Evolutionary conservation across 352 stramenopile genomes (phyloP).

Genomic region (Phytophthora vignae): DNA sequence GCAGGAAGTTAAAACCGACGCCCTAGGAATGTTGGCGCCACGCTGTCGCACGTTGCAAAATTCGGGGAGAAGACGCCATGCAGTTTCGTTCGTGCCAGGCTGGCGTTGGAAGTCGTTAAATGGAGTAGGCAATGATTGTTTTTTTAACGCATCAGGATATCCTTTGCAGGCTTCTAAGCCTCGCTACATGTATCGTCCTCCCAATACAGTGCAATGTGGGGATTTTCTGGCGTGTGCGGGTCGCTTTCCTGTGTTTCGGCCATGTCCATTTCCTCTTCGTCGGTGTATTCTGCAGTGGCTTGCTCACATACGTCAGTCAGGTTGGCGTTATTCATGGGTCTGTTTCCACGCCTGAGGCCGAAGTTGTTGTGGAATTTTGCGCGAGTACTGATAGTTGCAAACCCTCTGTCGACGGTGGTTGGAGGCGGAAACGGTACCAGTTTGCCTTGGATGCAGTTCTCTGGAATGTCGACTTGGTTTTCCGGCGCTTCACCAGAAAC

Average conservation of each 20-base stretch:
- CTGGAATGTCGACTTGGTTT: slow-evolving; percentile 25
- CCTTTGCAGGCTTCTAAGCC: not conserved
- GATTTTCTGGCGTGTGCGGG: slow-evolving; percentile 16
- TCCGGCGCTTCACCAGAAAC: slow-evolving; percentile 7
- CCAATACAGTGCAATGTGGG: not conserved
- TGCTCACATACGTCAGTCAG: slow-evolving; percentile 7
- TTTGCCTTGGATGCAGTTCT: slow-evolving; percentile 45
- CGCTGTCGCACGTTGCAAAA: slow-evolving; percentile 24
- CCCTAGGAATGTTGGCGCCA: slow-evolving; percentile 5
- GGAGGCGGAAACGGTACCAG: slow-evolving; percentile 45
- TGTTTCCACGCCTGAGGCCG: not conserved
- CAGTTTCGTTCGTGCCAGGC: slow-evolving; percentile 25
- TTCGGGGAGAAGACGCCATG: slow-evolving; percentile 9
- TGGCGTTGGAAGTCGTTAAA: not conserved
- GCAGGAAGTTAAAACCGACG: slow-evolving; percentile 17
- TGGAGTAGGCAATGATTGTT: not conserved
- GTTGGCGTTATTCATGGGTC: slow-evolving; percentile 1
- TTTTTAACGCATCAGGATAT: not conserved
- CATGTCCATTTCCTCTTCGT: not conserved
- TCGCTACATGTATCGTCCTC: not conserved
- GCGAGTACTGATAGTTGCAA: slow-evolving; percentile 21
- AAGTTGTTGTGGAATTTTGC: slow-evolving; percentile 28
- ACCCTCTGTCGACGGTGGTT: not conserved
- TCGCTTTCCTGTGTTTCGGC: slow-evolving; percentile 14
- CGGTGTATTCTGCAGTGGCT: not conserved